Evolutionary conservation across 148 eudicot species (phyloP).

Genomic region (Cornus florida): DNA sequence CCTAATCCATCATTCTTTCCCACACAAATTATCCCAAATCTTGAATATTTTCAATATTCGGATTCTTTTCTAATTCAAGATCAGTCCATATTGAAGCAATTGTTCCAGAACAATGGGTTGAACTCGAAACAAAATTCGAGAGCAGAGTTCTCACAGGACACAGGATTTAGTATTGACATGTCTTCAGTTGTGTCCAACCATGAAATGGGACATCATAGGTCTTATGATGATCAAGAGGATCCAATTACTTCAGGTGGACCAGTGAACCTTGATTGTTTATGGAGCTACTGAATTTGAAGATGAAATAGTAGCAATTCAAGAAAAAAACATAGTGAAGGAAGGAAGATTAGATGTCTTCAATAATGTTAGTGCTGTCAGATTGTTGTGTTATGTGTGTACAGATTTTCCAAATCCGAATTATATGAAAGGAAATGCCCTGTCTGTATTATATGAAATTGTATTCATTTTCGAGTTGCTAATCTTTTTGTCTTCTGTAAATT

Average conservation of each 20-base stretch:
- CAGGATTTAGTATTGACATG: not conserved
- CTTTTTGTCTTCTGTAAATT: too few species aligned
- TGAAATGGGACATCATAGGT: constrained; percentile 24
- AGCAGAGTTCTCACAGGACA: constrained; percentile 13
- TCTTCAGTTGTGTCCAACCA: constrained; percentile 19
- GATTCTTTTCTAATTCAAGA: constrained; percentile 42
- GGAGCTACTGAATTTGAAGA: constrained; percentile 41
- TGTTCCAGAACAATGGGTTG: constrained; percentile 36
- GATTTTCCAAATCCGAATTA: too few species aligned
- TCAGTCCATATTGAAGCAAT: constrained; percentile 38
- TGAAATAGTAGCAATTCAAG: not conserved
- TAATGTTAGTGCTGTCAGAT: not conserved
- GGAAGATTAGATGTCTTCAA: not conserved
- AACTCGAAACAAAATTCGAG: constrained; percentile 12
- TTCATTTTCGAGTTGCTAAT: not conserved
- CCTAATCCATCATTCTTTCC: constrained; percentile 10
- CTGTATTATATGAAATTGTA: not conserved
- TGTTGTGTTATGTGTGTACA: not conserved
- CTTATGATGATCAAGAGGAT: constrained; percentile 5
- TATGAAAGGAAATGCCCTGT: not conserved
- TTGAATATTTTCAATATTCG: constrained; percentile 13
- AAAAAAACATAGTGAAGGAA: not conserved
- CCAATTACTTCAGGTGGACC: constrained; percentile 26
- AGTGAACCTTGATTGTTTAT: constrained; percentile 48
- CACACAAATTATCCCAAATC: constrained; percentile 20